These are phyloP conservation scores for Coriolopsis trogii DNA, from an alignment of 1,284 basidiomycete species.

Conservation along the genomic window DNA sequence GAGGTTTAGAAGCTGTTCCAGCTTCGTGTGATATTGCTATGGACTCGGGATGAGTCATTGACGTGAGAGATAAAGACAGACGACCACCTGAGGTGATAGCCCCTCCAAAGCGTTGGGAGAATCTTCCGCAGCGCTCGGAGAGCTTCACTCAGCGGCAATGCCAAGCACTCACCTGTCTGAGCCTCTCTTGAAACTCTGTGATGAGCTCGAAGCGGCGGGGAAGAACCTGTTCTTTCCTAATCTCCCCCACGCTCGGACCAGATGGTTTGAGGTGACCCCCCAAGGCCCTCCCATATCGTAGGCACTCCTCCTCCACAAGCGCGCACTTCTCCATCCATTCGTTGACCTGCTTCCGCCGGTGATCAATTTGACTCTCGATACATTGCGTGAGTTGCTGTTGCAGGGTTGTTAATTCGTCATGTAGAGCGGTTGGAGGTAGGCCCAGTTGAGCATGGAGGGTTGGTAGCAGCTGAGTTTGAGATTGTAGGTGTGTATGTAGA, in stretches of 20 bases:
- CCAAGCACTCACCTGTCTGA: conserved; percentile 63
- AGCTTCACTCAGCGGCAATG: too few species aligned
- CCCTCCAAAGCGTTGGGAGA: too few species aligned
- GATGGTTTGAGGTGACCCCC: conserved; percentile 70
- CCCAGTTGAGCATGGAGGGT: conserved; percentile 72
- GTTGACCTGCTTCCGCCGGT: conserved; percentile 68
- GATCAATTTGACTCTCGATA: conserved; percentile 70
- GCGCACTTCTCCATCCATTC: conserved; percentile 69
- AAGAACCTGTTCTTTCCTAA: conserved; percentile 60
- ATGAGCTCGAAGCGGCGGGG: conserved; percentile 70
- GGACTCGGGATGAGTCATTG: not conserved
- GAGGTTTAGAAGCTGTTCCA: conserved; percentile 72
- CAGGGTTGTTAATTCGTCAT: conserved; percentile 69
- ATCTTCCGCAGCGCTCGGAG: too few species aligned
- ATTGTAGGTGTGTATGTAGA: conserved; percentile 74
- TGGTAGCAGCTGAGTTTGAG: conserved; percentile 75
- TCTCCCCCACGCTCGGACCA: conserved; percentile 59
- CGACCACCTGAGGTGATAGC: too few species aligned
- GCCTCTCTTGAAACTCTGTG: conserved; percentile 68
- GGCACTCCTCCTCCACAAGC: conserved; percentile 61
- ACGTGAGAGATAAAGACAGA: not conserved
- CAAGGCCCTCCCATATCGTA: conserved; percentile 64
- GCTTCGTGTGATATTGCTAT: conserved; percentile 77
- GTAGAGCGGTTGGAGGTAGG: conserved; percentile 69
- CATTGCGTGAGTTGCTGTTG: conserved; percentile 69